These are phyloP conservation scores for Centella asiatica DNA, from an alignment of 129 eudicot species.

Conservation along the genomic window DNA sequence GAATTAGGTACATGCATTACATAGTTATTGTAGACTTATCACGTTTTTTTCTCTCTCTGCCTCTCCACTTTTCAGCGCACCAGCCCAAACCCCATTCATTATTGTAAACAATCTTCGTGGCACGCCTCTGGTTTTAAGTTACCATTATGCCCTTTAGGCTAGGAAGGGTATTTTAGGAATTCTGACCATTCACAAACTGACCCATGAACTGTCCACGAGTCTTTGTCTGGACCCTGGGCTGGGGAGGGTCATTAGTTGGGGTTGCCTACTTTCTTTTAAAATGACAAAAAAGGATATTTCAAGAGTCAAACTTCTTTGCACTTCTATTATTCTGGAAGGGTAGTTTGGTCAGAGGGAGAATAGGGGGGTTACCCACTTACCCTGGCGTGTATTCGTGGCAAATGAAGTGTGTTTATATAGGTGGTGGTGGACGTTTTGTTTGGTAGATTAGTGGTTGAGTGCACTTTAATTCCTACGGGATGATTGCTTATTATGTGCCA, in stretches of 20 bases:
- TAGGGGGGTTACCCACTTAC: conserved; percentile 15
- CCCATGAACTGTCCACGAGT: conserved; percentile 9
- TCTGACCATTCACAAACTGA: not conserved
- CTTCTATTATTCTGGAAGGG: conserved; percentile 9
- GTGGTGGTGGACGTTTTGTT: conserved; percentile 22
- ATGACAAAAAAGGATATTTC: conserved; percentile 9
- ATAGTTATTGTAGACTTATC: conserved; percentile 6
- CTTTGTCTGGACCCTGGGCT: conserved; percentile 23
- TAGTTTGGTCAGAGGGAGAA: not conserved
- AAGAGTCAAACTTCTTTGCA: conserved; percentile 14
- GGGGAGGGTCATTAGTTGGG: too few relatives aligned
- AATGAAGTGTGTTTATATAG: conserved; percentile 18
- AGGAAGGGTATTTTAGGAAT: conserved; percentile 34
- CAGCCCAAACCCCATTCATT: conserved; percentile 18
- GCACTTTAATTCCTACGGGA: conserved; percentile 31
- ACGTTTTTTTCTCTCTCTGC: conserved; percentile 32
- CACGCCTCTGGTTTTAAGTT: conserved; percentile 12
- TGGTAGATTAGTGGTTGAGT: conserved; percentile 45
- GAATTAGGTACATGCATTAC: not conserved
- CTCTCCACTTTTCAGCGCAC: conserved; percentile 2
- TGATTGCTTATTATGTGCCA: conserved; percentile 2
- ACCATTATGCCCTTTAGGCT: conserved; percentile 22
- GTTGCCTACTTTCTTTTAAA: conserved; percentile 20
- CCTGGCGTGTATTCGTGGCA: conserved; percentile 70
- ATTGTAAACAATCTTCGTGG: conserved; percentile 2